Conservation (phyloP, 2,329 filamentous ascomycete genomes). For the Ascochyta viciae-villosae region DNA sequence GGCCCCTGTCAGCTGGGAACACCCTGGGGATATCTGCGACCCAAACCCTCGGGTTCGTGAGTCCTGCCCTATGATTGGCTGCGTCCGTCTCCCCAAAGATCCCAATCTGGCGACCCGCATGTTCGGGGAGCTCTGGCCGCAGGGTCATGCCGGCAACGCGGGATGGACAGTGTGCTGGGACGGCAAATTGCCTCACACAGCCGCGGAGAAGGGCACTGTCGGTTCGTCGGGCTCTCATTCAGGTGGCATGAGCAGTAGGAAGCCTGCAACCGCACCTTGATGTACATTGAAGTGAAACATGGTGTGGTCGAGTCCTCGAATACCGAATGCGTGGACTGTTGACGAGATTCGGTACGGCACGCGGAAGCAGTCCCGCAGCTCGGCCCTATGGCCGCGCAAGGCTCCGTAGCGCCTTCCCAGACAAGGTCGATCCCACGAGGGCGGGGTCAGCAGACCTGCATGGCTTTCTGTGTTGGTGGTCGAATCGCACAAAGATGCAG, state of each 20-base stretch:
- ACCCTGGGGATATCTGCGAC: not conserved
- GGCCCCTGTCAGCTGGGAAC: constrained; percentile 7
- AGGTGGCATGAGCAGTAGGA: not conserved
- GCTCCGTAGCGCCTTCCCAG: constrained; percentile 15
- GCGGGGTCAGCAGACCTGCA: constrained; percentile 16
- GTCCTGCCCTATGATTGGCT: constrained; percentile 6
- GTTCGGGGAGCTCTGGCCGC: constrained; percentile 15
- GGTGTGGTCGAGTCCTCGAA: not conserved
- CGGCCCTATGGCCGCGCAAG: constrained; percentile 14
- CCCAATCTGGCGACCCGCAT: constrained; percentile 18
- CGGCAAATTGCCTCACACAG: constrained; percentile 1
- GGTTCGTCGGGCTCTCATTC: not conserved
- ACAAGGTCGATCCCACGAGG: constrained; percentile 7
- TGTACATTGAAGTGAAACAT: not conserved
- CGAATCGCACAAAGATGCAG: constrained; percentile 9
- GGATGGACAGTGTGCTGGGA: constrained; percentile 15
- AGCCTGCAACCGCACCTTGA: constrained; percentile 2
- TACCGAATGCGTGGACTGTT: constrained; percentile 3
- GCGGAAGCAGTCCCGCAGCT: constrained; percentile 12
- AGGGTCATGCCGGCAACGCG: constrained; percentile 18
- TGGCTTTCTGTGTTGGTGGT: constrained; percentile 8
- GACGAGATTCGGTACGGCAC: constrained; percentile 11
- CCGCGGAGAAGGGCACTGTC: constrained; percentile 1
- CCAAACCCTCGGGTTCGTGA: constrained; percentile 11
- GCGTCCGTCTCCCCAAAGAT: not conserved